phyloP scores from a whole-genome alignment of 2,329 filamentous ascomycete species.

The Colletotrichum nymphaeae region DNA sequence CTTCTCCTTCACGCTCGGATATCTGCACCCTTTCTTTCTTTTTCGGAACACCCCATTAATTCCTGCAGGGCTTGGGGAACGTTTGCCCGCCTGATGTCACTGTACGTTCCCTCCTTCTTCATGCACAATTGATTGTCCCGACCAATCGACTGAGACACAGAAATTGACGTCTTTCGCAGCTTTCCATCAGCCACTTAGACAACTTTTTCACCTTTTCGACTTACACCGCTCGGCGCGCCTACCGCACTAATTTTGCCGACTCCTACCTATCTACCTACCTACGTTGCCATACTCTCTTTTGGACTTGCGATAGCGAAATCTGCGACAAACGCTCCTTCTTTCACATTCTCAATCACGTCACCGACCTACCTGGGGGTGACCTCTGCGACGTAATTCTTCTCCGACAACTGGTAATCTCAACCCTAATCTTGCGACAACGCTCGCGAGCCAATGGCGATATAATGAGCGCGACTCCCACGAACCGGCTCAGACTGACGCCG shows the following conservation, averaged over 20 bases:
- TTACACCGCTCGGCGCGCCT: slow-evolving; percentile 15
- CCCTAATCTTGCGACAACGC: slow-evolving; percentile 18
- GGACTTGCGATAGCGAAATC: not conserved
- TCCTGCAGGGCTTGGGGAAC: slow-evolving; percentile 17
- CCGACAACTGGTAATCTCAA: slow-evolving; percentile 8
- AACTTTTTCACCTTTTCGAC: not conserved
- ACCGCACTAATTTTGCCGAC: not conserved
- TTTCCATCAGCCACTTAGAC: slow-evolving; percentile 28
- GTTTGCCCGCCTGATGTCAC: slow-evolving; percentile 30
- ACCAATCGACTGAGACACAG: slow-evolving; percentile 22
- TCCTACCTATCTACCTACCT: not conserved
- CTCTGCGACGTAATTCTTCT: slow-evolving; percentile 17
- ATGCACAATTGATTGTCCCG: slow-evolving; percentile 4
- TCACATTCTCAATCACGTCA: not conserved
- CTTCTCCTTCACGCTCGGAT: slow-evolving; percentile 22
- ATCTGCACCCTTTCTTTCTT: not conserved
- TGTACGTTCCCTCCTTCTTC: slow-evolving; percentile 22
- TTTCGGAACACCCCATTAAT: not conserved
- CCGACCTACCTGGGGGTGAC: not conserved
- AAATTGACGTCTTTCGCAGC: slow-evolving; percentile 22
- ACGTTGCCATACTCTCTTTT: not conserved
- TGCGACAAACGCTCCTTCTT: not conserved
- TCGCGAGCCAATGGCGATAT: slow-evolving; percentile 62
- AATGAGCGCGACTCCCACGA: slow-evolving; percentile 70
- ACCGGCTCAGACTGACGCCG: slow-evolving; percentile 77